Evolutionary conservation across 352 stramenopile genomes (phyloP), one percentile per base, ranked within the genome.

Genomic region (Pythium utonaiense): DNA sequence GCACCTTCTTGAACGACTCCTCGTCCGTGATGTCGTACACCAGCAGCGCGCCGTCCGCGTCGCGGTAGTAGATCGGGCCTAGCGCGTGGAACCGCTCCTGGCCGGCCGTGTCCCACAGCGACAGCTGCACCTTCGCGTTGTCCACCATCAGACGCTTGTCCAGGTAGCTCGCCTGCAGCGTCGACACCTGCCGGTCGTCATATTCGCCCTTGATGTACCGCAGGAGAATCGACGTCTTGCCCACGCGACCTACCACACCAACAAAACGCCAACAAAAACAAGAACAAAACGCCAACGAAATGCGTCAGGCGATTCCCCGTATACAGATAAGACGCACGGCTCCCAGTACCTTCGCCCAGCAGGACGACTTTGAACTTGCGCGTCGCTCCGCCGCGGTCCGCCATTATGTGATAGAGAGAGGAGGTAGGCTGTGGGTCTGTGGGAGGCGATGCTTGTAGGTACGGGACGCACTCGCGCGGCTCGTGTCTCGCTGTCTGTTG

Each of bases 221-320:
- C 57, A 98, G 66, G 19, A 98, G 69, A 51, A 98, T 98, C 33
- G 91, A 98, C 27, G 93, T 98, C 72, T 98, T 98, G 42, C 93
- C 93, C 44, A 98, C 93, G 44, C 92, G 88, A 34, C 91, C 93
- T 96, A 78, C 53, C n/a, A 52, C 10, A 12, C 30, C 5, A 44
- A 41, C n/a, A 51, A 28, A 41, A n/a, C n/a, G n/a, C n/a, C n/a
- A n/a, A n/a, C n/a, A n/a, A n/a, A 10, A 31, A 12, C 48, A 54
- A 7, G 22, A 40, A 34, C 4, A 52, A 47, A 40, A 38, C n/a
- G 53, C 9, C 14, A 42, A 40, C 22, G 24, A 42, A 41, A 33
- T 9, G 28, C 28, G 28, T 33, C 9, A 33, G 28, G 9, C 28
- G 28, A 5, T 33, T 5, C n/a, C n/a, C n/a, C n/a, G n/a, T n/a